Percentiles rank a stretch among this genome's conserved stretches.
These are phyloP conservation scores for Rhypophila decipiens DNA, from an alignment of 495 filamentous ascomycete species.

Conservation along the genomic window DNA sequence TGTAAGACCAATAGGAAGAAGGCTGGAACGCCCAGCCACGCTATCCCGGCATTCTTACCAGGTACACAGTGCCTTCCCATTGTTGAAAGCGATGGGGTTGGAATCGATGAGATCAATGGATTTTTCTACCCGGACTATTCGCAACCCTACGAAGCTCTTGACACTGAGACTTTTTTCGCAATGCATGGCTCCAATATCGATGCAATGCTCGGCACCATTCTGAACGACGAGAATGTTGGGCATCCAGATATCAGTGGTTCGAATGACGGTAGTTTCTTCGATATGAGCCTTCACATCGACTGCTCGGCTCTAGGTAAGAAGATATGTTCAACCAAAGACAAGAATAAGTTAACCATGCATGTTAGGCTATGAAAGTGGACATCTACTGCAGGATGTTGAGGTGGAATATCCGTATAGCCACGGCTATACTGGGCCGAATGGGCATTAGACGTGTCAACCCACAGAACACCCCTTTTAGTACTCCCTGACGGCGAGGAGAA, in stretches of 20 bases:
- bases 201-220: background rate
- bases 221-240: background rate
- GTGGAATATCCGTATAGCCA: no score
- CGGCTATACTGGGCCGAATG: no score
- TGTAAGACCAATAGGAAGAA: background rate
- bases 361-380: no score
- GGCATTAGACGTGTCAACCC: no score
- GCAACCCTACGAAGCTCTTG: background rate
- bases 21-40: background rate
- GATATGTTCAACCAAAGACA: no score
- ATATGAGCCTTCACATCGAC: background rate
- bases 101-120: background rate
- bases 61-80: background rate
- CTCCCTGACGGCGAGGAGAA: no score
- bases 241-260: background rate
- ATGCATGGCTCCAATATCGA: background rate
- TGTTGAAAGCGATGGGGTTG: background rate
- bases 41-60: background rate
- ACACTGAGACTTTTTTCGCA: background rate
- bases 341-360: no score
- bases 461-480: no score
- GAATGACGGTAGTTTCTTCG: background rate
- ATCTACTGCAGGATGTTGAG: no score
- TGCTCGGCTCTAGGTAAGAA: background rate
- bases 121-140: background rate